Evolutionary conservation across 2,329 filamentous ascomycete genomes (phyloP).

Genomic region (Alternaria metachromatica): DNA sequence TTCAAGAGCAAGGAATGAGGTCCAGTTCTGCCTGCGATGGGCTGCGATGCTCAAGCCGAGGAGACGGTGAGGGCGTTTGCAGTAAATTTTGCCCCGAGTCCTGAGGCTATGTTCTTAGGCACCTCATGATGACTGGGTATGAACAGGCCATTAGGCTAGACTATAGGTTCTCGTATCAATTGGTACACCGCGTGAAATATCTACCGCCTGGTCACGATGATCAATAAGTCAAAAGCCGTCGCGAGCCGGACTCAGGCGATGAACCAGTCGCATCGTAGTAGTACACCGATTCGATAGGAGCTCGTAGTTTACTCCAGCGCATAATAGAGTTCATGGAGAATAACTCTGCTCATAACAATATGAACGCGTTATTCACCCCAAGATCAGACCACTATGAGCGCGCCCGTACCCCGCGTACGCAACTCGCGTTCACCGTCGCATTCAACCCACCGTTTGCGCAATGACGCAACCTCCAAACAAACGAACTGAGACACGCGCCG

Average conservation of each 20-base stretch:
- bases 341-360: not conserved
- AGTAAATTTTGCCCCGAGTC: not conserved
- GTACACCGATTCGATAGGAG: not conserved
- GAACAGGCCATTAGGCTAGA: not conserved
- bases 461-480: not conserved
- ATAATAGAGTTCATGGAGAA: too few relatives aligned
- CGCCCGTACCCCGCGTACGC: not conserved
- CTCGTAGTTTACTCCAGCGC: not conserved
- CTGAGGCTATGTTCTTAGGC: not conserved
- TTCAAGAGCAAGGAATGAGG: not conserved
- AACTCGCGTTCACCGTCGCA: not conserved
- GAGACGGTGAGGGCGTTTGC: not conserved
- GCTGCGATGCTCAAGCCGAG: not conserved
- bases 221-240: not conserved
- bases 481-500: not conserved
- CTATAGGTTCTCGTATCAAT: not conserved
- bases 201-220: not conserved
- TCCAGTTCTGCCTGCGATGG: not conserved
- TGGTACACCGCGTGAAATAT: not conserved
- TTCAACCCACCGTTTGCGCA: conserved; percentile 3
- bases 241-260: not conserved
- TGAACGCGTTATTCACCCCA: not conserved
- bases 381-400: not conserved
- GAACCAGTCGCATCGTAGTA: not conserved
- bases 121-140: not conserved